Evolutionary conservation across 257 asterid species (phyloP).

Genomic region (Fraxinus excelsior): DNA sequence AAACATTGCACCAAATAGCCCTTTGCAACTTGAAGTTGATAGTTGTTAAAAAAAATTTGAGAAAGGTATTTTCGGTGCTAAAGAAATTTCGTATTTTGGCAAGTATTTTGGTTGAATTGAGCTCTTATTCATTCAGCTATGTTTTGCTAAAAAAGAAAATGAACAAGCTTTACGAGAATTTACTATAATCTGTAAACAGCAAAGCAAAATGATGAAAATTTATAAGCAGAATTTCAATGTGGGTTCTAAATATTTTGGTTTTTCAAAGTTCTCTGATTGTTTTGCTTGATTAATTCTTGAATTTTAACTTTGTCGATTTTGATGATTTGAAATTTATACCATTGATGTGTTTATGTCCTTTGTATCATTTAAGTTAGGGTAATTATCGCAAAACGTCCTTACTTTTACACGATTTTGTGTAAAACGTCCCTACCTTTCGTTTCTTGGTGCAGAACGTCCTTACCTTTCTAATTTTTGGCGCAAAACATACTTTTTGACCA

Average conservation of each 20-base stretch:
- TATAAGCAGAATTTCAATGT: constrained; percentile 29
- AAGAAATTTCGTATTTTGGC: constrained; percentile 33
- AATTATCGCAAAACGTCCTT: no score
- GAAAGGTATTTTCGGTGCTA: constrained; percentile 65
- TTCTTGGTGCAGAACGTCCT: no score
- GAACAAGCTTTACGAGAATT: neutral
- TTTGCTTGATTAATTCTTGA: constrained; percentile 2
- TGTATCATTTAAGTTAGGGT: no score
- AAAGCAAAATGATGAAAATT: constrained; percentile 35
- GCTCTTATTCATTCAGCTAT: constrained; percentile 20
- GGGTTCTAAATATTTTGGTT: constrained; percentile 12
- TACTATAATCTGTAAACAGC: constrained; percentile 1
- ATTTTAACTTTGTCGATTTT: neutral
- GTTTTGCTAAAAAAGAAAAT: constrained; percentile 34
- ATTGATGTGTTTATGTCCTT: no score
- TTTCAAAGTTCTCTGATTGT: constrained; percentile 51
- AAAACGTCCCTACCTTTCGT: no score
- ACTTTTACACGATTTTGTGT: no score
- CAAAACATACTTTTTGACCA: no score
- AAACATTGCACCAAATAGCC: constrained; percentile 60
- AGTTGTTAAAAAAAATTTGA: constrained; percentile 57
- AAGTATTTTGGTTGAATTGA: constrained; percentile 25
- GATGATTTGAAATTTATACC: neutral
- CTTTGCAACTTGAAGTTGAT: constrained; percentile 51
- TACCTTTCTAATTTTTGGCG: no score